Conservation (phyloP, 164 flowering plant species). For the Macadamia integrifolia region DNA sequence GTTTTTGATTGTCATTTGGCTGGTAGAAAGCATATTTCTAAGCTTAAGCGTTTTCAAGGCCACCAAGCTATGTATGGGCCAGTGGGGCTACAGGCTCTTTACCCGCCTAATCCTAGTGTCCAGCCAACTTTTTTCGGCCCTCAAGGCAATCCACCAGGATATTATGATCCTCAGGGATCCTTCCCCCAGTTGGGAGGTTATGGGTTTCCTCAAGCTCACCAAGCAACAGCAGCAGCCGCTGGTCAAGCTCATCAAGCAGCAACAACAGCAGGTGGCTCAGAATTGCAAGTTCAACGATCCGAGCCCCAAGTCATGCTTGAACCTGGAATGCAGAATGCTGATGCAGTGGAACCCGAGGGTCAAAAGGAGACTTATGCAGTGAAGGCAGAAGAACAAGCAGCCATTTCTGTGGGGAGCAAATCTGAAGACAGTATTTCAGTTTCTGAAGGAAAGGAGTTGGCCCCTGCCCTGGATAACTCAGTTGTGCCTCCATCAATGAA, state of each 20-base stretch:
- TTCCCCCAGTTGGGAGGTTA: background rate
- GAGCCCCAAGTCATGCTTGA: slow-evolving; percentile 1
- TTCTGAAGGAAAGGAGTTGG: background rate
- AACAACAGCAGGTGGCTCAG: slow-evolving; percentile 5
- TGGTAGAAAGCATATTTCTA: slow-evolving; percentile 31
- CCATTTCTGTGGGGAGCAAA: background rate
- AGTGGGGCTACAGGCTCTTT: slow-evolving; percentile 29
- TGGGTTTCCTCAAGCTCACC: slow-evolving; percentile 9
- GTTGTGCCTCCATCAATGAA: background rate
- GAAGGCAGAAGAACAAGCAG: slow-evolving; percentile 5
- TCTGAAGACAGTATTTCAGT: slow-evolving; percentile 7
- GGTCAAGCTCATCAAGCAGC: background rate
- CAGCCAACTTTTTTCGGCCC: slow-evolving; percentile 11
- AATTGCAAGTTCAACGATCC: background rate
- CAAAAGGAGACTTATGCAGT: background rate
- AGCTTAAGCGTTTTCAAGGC: slow-evolving; percentile 38
- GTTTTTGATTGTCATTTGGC: slow-evolving; percentile 13
- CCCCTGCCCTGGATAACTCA: background rate
- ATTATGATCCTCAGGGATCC: slow-evolving; percentile 9
- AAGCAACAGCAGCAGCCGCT: background rate
- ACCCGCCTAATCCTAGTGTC: slow-evolving; percentile 27
- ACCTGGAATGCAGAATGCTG: slow-evolving; percentile 5
- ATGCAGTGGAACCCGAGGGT: background rate
- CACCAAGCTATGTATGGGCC: slow-evolving; percentile 34
- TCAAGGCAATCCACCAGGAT: slow-evolving; percentile 8